phyloP scores from a whole-genome alignment of 2,329 filamentous ascomycete genomes.

The Colletotrichum cordylinicola region DNA sequence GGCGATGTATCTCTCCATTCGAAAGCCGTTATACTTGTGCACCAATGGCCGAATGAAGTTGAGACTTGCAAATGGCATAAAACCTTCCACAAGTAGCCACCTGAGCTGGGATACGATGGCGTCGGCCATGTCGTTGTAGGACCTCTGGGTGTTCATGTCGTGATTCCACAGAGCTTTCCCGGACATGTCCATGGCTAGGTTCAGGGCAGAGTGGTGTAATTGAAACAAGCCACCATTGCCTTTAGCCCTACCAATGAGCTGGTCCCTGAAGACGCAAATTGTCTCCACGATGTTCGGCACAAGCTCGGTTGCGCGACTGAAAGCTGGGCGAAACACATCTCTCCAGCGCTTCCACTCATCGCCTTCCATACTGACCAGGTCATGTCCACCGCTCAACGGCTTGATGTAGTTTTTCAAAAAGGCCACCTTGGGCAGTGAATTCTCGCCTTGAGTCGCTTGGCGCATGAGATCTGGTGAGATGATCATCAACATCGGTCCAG shows the following conservation, averaged over 20 bases:
- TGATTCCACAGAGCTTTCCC: slow-evolving; percentile 3
- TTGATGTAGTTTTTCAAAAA: neutral
- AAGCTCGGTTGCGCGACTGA: neutral
- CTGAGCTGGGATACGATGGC: neutral
- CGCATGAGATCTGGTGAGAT: neutral
- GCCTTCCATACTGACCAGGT: slow-evolving; percentile 10
- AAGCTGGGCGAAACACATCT: slow-evolving; percentile 2
- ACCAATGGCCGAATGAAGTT: slow-evolving; percentile 2
- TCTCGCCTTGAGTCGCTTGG: neutral
- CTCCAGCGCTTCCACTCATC: slow-evolving; percentile 2
- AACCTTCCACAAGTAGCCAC: neutral
- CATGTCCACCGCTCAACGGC: neutral
- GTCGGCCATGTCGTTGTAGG: neutral
- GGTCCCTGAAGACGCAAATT: neutral
- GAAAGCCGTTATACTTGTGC: slow-evolving; percentile 1
- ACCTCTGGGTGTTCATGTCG: neutral
- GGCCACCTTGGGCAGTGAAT: neutral
- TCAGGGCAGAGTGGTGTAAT: neutral
- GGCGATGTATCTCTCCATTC: slow-evolving; percentile 4
- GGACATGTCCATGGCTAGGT: slow-evolving; percentile 7
- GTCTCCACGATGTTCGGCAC: neutral
- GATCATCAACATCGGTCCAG: neutral
- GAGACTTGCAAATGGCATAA: neutral
- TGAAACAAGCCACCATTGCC: neutral
- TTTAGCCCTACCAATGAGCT: neutral